These are phyloP conservation scores for Auricularia heimuer DNA, from an alignment of 768 basidiomycete species.

Conservation along the genomic window DNA sequence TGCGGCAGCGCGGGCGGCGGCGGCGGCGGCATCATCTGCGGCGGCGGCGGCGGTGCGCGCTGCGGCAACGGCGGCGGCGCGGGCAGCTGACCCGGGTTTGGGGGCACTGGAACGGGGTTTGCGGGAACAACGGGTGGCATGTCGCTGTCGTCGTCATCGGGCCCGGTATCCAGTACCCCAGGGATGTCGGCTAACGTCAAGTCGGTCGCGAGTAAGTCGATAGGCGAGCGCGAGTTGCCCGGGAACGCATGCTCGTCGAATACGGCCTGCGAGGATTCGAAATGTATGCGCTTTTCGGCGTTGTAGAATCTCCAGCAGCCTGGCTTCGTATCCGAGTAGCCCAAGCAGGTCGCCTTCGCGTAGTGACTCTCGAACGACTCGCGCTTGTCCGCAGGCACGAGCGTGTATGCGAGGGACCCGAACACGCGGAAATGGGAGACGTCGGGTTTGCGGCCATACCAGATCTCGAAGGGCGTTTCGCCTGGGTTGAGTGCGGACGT, in stretches of 20 bases:
- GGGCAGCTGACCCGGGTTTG: neutral
- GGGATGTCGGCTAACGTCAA: neutral
- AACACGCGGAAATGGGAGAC: constrained; percentile 21
- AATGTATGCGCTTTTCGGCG: neutral
- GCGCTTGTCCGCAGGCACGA: constrained; percentile 22
- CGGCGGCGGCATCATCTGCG: neutral
- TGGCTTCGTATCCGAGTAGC: constrained; percentile 20
- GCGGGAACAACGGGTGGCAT: neutral
- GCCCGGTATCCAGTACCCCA: neutral
- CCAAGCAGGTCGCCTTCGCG: constrained; percentile 28
- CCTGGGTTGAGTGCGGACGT: neutral
- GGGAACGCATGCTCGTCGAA: constrained; percentile 8
- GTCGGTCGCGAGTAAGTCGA: neutral
- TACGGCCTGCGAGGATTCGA: constrained; percentile 6
- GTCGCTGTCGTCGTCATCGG: neutral
- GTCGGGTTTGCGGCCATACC: constrained; percentile 7
- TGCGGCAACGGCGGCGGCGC: neutral
- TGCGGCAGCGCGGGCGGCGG: neutral
- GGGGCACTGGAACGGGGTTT: no score
- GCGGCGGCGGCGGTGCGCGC: no score
- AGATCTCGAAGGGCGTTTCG: constrained; percentile 18
- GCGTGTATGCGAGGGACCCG: constrained; percentile 31
- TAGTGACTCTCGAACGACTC: constrained; percentile 9
- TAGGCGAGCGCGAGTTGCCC: neutral
- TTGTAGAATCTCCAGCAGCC: constrained; percentile 3